Percentiles rank a stretch among this genome's conserved stretches.
phyloP scores from a whole-genome alignment of 163 green algal species.

The Coccomyxa subellipsoidea region DNA sequence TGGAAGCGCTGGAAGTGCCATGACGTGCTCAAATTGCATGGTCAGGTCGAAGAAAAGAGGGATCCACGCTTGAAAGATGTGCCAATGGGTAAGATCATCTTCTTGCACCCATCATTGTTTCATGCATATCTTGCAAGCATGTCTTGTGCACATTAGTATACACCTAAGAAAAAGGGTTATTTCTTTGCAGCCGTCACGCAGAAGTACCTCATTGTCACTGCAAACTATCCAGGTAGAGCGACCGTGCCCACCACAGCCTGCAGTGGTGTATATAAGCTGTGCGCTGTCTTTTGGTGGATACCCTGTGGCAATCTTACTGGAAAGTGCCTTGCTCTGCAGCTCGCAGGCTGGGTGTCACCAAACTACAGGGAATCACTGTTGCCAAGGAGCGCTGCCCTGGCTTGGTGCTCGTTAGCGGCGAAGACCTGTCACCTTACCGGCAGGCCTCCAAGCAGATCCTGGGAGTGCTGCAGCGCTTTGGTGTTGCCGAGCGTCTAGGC shows the following conservation, averaged over 20 bases:
- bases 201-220: conserved; percentile 89
- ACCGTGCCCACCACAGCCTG: neutral
- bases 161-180: neutral
- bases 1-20: no score
- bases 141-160: neutral
- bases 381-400: conserved; percentile 55
- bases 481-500: conserved; percentile 36
- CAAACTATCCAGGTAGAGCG: conserved; percentile 63
- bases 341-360: conserved; percentile 64
- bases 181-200: conserved; percentile 63
- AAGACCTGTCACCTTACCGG: conserved; percentile 85
- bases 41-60: conserved; percentile 72
- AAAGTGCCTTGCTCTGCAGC: no score
- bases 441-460: neutral
- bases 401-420: conserved; percentile 69
- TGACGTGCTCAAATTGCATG: no score
- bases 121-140: no score
- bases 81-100: conserved; percentile 48
- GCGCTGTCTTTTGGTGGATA: no score
- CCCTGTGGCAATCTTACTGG: no score
- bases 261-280: no score
- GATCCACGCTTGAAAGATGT: conserved; percentile 54
- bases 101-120: neutral
- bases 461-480: conserved; percentile 31
- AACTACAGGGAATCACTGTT: conserved; percentile 62